A percentile compares a stretch with the other conserved stretches of the same genome.
These are phyloP conservation scores for Pelargonium citronellum DNA, from an alignment of 441 rosid genomes.

Conservation along the genomic window DNA sequence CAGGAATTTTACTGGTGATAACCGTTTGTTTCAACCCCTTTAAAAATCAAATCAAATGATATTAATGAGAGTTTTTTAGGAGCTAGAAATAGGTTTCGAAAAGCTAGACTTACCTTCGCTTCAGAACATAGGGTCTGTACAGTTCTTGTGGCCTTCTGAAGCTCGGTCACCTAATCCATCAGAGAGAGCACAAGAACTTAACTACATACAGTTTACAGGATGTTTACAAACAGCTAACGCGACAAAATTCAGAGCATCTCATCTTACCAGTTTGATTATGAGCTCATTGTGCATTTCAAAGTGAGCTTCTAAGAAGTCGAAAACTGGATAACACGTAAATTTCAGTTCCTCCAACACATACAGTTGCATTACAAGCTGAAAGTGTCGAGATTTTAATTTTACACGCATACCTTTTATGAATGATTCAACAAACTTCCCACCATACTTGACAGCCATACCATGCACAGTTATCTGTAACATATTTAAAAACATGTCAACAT, in stretches of 20 bases:
- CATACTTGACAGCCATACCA: constrained; percentile 78
- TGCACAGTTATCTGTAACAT: constrained; percentile 50
- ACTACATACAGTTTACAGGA: neutral
- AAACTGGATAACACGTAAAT: constrained; percentile 41
- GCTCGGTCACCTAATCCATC: constrained; percentile 55
- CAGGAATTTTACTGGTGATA: constrained; percentile 70
- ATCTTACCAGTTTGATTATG: constrained; percentile 58
- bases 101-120: constrained; percentile 63
- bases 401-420: constrained; percentile 64
- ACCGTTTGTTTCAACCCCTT: constrained; percentile 72
- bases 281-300: constrained; percentile 57
- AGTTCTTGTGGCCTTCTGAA: constrained; percentile 82
- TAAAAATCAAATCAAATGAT: constrained; percentile 20
- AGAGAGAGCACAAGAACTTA: constrained; percentile 5
- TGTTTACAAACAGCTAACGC: neutral
- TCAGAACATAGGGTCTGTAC: constrained; percentile 82
- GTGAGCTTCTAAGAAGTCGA: constrained; percentile 63
- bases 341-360: constrained; percentile 18
- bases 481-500: constrained; percentile 13
- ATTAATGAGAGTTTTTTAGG: constrained; percentile 5
- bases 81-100: constrained; percentile 7
- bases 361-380: constrained; percentile 14
- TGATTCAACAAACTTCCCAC: constrained; percentile 69
- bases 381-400: neutral
- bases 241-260: constrained; percentile 12